Evolutionary conservation across 805 yeast species (phyloP), one percentile per base, ranked within the genome.

Genomic region (Komagataella phaffii): DNA sequence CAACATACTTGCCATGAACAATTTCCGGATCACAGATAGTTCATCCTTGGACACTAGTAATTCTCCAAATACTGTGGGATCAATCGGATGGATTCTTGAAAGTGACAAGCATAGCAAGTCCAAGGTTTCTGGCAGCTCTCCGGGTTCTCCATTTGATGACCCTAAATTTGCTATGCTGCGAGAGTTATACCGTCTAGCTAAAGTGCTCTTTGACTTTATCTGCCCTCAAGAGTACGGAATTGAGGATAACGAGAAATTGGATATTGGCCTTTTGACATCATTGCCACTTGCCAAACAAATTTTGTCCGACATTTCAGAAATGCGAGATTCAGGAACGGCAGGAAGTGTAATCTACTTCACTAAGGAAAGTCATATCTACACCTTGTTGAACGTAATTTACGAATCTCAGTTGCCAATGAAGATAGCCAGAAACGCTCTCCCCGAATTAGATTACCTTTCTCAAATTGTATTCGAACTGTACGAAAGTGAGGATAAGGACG

Each of bases 221-320:
- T 93, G 98, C 67, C 99, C 99, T 7, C 98, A 93, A 66, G 99
- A 93, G 64, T 93, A 93, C 64, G 99, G 99, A 56, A 93, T 93
- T 59, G 88, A 90, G 57, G 96, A 89, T 61, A 83, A 85, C 60
- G 99, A 93, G 66, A 93, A 93, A 63, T 75, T 93, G 54, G 99
- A 93, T 64, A 93, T 93, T 69, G 99, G 99, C 3, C 71, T 93
- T 53, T 72, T 93, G 59, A 93, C 99, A 0, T 88, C 96, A 2
- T 74, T 93, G 60, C 99, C 99, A 1, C 74, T 93, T 58, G 95
- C 96, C 1, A 86, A 82, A 64, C 95, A 88, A 66, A 85, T 93
- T 45, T 65, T 93, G 50, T 71, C 75, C 40, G 98, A 93, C 62
- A 80, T 93, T 47, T 81, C 85, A 53, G 77, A 78, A 49, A 89